Conservation (phyloP, 2,329 filamentous ascomycete genomes). For the Trichoderma sp. region DNA sequence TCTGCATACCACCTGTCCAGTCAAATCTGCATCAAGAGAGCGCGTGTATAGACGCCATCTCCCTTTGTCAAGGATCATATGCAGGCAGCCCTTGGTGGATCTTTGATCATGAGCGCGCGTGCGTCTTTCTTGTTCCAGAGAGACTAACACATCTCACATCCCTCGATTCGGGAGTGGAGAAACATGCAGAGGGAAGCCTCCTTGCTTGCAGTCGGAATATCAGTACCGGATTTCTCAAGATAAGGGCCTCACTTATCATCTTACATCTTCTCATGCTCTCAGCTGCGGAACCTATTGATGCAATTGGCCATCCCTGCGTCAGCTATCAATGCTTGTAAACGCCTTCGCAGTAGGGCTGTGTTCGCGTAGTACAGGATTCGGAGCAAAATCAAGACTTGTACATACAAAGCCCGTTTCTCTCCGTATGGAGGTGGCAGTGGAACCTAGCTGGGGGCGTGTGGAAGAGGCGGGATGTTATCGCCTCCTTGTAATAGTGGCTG, state of each 20-base stretch:
- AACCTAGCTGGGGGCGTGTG: background rate
- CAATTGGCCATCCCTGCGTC: background rate
- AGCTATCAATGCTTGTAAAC: background rate
- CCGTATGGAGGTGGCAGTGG: background rate
- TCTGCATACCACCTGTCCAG: background rate
- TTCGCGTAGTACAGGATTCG: background rate
- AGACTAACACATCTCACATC: background rate
- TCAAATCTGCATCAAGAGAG: background rate
- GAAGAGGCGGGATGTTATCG: background rate
- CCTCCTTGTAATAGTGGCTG: background rate
- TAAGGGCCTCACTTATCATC: background rate
- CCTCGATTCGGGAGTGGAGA: background rate
- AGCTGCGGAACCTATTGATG: background rate
- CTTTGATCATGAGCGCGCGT: background rate
- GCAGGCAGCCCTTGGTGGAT: background rate
- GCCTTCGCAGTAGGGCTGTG: background rate
- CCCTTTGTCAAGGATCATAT: background rate
- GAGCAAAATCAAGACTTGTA: background rate
- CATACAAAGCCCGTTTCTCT: background rate
- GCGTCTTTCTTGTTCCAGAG: background rate
- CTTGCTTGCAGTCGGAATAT: background rate
- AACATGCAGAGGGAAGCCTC: background rate
- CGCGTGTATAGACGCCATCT: background rate
- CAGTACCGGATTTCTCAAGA: background rate
- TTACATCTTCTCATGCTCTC: background rate